Evolutionary conservation across 129 eudicot genomes (phyloP).

Genomic region (Silybum marianum): DNA sequence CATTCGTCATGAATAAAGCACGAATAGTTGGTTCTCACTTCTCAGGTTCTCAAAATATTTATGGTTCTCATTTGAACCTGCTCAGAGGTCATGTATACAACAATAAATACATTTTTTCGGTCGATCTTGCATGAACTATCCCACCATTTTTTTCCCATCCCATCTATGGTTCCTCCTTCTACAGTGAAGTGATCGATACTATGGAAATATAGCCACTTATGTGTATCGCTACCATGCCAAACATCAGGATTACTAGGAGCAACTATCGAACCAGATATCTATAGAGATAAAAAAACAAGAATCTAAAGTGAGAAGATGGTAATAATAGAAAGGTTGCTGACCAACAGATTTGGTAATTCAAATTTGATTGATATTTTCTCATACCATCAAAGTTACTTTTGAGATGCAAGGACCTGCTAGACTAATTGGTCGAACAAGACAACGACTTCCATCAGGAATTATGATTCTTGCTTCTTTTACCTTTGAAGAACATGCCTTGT

Average conservation of each 20-base stretch:
- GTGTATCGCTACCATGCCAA: slow-evolving; percentile 66
- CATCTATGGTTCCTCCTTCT: slow-evolving; percentile 79
- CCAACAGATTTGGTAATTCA: neutral
- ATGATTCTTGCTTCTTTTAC: slow-evolving; percentile 49
- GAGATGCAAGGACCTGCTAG: slow-evolving; percentile 72
- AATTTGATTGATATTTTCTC: slow-evolving; percentile 5
- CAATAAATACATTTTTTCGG: slow-evolving; percentile 52
- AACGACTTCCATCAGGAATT: slow-evolving; percentile 46
- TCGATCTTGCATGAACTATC: slow-evolving; percentile 76
- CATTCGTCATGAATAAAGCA: neutral
- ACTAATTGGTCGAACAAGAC: slow-evolving; percentile 58
- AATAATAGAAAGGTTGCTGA: no score
- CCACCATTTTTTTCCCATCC: slow-evolving; percentile 94
- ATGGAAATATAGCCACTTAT: slow-evolving; percentile 87
- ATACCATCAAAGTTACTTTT: slow-evolving; percentile 60
- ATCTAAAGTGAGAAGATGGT: neutral
- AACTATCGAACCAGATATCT: slow-evolving; percentile 71
- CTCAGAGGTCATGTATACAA: neutral
- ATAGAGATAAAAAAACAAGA: slow-evolving; percentile 8
- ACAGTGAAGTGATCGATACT: slow-evolving; percentile 57
- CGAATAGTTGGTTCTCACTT: neutral
- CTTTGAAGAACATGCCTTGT: slow-evolving; percentile 61
- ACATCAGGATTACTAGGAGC: slow-evolving; percentile 78
- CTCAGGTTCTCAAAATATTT: neutral
- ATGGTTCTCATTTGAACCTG: neutral